phyloP scores from a whole-genome alignment of 1,284 basidiomycete genomes.

The Rhodotorula sp. region DNA sequence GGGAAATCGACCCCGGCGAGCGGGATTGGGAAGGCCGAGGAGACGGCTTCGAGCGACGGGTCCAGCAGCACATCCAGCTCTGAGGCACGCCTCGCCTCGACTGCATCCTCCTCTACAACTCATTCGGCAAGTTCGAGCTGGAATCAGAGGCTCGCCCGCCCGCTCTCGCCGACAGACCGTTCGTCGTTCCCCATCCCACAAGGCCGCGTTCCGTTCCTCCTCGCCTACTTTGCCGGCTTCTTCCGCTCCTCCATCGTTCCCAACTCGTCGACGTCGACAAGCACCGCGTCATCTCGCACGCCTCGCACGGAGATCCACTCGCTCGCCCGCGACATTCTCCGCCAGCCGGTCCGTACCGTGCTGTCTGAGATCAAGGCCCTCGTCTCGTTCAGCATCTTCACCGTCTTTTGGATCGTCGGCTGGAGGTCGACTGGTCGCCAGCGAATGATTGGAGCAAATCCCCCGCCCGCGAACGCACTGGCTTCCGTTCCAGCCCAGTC shows the following conservation, averaged over 20 bases:
- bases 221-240: slow-evolving; percentile 12
- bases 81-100: too few relatives aligned
- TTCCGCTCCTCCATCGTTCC: not conserved
- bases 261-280: not conserved
- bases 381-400: slow-evolving; percentile 16
- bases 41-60: too few relatives aligned
- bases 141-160: not conserved
- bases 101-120: not conserved
- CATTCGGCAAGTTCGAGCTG: too few relatives aligned
- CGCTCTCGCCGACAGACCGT: not conserved
- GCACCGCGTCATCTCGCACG: not conserved
- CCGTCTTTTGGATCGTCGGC: slow-evolving; percentile 22
- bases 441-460: not conserved
- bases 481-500: not conserved
- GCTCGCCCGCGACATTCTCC: slow-evolving; percentile 7
- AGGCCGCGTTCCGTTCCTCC: slow-evolving; percentile 11
- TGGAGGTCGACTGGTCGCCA: not conserved
- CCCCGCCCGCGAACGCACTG: too few relatives aligned
- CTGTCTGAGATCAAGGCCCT: slow-evolving; percentile 16
- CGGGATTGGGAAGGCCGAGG: not conserved
- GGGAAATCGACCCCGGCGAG: not conserved
- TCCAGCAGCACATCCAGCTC: not conserved
- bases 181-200: slow-evolving; percentile 1
- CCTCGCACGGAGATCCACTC: slow-evolving; percentile 3
- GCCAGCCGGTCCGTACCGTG: slow-evolving; percentile 18